phyloP scores from a whole-genome alignment of 2,329 filamentous ascomycete genomes.

The Pseudopyricularia cyperi region DNA sequence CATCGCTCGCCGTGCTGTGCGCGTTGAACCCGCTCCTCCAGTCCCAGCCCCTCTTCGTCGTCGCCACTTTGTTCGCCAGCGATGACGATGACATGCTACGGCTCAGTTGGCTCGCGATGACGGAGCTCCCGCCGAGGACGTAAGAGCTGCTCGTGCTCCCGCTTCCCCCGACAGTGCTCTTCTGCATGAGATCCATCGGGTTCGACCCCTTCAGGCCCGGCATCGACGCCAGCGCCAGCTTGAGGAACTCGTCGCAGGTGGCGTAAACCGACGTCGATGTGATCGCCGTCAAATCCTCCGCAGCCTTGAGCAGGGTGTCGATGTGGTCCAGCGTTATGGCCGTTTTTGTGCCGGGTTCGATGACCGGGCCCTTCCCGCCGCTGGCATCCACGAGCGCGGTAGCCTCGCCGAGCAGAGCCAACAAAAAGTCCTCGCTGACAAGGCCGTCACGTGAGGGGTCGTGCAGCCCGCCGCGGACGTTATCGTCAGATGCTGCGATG shows the following conservation, averaged over 20 bases:
- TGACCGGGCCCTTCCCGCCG: conserved; percentile 21
- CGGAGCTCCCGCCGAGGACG: conserved; percentile 60
- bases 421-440: conserved; percentile 75
- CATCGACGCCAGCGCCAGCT: conserved; percentile 59
- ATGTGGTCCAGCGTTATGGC: conserved; percentile 61
- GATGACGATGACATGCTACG: conserved; percentile 42
- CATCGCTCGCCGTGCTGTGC: conserved; percentile 48
- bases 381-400: conserved; percentile 54
- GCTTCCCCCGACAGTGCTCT: conserved; percentile 37
- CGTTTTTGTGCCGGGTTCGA: conserved; percentile 11
- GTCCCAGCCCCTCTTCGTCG: conserved; percentile 37
- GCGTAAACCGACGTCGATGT: conserved; percentile 53
- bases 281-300: conserved; percentile 71
- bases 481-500: conserved; percentile 75
- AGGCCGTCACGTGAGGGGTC: conserved; percentile 71
- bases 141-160: conserved; percentile 45
- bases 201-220: conserved; percentile 47
- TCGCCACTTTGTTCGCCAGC: conserved; percentile 21
- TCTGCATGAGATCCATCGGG: conserved; percentile 48
- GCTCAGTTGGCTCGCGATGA: conserved; percentile 51
- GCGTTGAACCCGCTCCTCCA: conserved; percentile 40
- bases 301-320: conserved; percentile 59
- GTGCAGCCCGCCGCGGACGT: conserved; percentile 81
- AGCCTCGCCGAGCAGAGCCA: conserved; percentile 73
- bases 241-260: conserved; percentile 67